These are phyloP conservation scores for Draba incana DNA, from an alignment of 345 rosid genomes.

Conservation along the genomic window DNA sequence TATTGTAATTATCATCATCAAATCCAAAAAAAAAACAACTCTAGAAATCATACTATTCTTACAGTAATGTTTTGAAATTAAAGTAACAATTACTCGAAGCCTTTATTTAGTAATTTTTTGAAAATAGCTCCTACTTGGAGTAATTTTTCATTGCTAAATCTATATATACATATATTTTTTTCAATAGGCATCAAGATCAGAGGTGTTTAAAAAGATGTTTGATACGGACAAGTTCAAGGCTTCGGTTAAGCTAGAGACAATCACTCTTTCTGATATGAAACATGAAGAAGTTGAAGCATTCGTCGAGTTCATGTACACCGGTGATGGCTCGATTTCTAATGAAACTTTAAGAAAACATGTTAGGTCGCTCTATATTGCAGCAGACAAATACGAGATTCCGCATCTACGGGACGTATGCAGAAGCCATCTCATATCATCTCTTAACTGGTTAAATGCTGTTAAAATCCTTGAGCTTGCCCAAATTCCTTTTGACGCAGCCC, in stretches of 20 bases:
- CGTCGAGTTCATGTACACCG: constrained; percentile 19
- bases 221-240: constrained; percentile 16
- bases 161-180: too few relatives aligned
- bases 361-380: constrained; percentile 18
- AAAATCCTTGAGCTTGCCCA: background rate
- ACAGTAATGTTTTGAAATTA: too few relatives aligned
- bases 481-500: background rate
- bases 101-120: too few relatives aligned
- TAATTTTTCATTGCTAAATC: too few relatives aligned
- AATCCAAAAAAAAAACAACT: too few relatives aligned
- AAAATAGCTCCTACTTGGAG: too few relatives aligned
- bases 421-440: background rate
- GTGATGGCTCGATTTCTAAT: background rate
- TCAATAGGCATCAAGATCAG: background rate
- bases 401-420: constrained; percentile 11
- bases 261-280: constrained; percentile 21
- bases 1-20: too few relatives aligned
- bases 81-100: too few relatives aligned
- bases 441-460: constrained; percentile 5
- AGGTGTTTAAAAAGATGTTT: constrained; percentile 19
- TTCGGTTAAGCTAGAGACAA: background rate
- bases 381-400: constrained; percentile 12
- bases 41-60: too few relatives aligned
- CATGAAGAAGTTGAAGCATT: constrained; percentile 13
- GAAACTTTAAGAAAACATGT: constrained; percentile 1